Conservation (phyloP, 352 stramenopile genomes). For the Globisporangium irregulare region DNA sequence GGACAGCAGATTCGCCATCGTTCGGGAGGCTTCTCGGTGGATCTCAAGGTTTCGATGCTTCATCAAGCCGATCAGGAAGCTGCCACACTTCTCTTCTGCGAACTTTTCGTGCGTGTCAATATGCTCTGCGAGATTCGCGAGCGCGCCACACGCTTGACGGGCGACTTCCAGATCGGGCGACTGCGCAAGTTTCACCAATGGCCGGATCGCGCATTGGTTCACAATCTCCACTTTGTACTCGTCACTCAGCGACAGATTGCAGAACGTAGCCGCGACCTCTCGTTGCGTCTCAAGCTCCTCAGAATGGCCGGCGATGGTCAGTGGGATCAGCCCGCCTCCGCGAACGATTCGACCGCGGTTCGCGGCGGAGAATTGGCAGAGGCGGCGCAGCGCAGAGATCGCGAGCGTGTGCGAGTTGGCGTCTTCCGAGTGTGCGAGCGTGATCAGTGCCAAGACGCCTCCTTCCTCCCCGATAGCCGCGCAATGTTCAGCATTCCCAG, state of each 20-base stretch:
- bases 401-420: slow-evolving; percentile 90
- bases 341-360: slow-evolving; percentile 89
- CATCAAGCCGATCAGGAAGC: slow-evolving; percentile 78
- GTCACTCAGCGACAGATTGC: slow-evolving; percentile 91
- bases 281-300: slow-evolving; percentile 93
- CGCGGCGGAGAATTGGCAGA: slow-evolving; percentile 86
- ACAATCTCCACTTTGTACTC: slow-evolving; percentile 92
- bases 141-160: slow-evolving; percentile 87
- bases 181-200: slow-evolving; percentile 83
- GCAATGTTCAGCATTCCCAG: slow-evolving; percentile 85
- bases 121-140: slow-evolving; percentile 95
- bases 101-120: slow-evolving; percentile 92
- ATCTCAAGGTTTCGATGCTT: slow-evolving; percentile 88
- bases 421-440: slow-evolving; percentile 85
- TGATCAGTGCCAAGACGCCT: slow-evolving; percentile 89
- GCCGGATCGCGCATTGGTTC: slow-evolving; percentile 64
- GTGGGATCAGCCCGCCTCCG: slow-evolving; percentile 76
- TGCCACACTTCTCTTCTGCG: slow-evolving; percentile 58
- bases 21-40: slow-evolving; percentile 91
- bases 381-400: slow-evolving; percentile 88
- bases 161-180: slow-evolving; percentile 91
- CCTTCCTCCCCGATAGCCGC: slow-evolving; percentile 87
- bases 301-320: slow-evolving; percentile 83
- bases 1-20: slow-evolving; percentile 93
- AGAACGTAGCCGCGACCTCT: slow-evolving; percentile 93